Base-by-base conservation (phyloP, 140 eudicot species). In the Erigeron philadelphicus region DNA sequence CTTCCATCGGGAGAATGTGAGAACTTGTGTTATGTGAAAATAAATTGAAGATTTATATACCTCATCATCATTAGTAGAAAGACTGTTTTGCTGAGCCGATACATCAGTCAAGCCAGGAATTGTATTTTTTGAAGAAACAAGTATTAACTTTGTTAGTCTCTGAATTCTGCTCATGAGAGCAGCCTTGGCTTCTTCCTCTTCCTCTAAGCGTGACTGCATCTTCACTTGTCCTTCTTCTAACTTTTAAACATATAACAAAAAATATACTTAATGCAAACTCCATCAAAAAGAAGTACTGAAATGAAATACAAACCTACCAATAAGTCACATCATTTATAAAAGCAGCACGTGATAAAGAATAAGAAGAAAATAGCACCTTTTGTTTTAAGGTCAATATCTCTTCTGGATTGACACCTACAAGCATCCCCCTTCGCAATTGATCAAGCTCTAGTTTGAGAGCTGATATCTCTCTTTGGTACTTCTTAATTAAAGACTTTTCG, bases 161-260 rank as follows among this genome's bases (percentile, higher is more conserved):
- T 94, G 99, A 61, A 94, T 94, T 79, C 99, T 79, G 76, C 99
- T 94, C 99, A 94, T 89, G 21, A 94, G 83, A 73, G 99, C 99
- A 76, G 97, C 95, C 81, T 94, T 94, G 15, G 97, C 99, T 78
- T 94, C 99, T 82, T 94, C 99, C 81, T 94, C 99, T 78, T 94
- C 99, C 79, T 94, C 99, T 67, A 94, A 79, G 48, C 99, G 80
- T 50, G 99, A 89, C 64, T 89, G 97, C 99, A 94, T 89, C 82
- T 87, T 94, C 72, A 87, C 89, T 84, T 94, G 99, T 43, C 97
- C 99, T 87, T 94, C 95, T 87, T 94, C 99, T 67, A 94, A 81
- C 99, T 94, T 63, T 61, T 21, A 40, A 55, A 67, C 54, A 80
- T 49, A 64, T 42, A 76, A 54, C 40, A 72, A 11, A 72, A 31